Evolutionary conservation across 2,329 filamentous ascomycete species (phyloP).

Genomic region (Triangularia setosa): DNA sequence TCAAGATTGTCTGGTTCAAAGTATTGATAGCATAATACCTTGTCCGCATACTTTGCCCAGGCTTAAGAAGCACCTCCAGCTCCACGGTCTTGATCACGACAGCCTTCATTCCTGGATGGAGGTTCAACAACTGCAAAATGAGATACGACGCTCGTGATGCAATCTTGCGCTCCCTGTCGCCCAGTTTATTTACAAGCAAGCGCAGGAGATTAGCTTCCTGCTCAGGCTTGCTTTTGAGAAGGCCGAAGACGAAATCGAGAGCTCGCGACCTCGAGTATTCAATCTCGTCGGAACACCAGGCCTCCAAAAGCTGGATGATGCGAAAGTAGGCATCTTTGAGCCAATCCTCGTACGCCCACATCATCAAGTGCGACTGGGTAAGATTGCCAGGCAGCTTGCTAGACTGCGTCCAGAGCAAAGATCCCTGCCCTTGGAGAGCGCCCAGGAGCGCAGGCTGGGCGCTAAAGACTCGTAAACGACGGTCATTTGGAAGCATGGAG

Average conservation of each 20-base stretch:
- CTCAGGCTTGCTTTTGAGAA: slow-evolving; percentile 93
- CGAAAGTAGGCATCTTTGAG: slow-evolving; percentile 92
- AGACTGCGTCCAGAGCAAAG: slow-evolving; percentile 60
- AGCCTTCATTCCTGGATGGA: slow-evolving; percentile 89
- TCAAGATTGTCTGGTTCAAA: slow-evolving; percentile 92
- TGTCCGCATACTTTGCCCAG: slow-evolving; percentile 80
- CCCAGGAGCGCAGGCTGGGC: slow-evolving; percentile 73
- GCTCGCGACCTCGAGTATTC: slow-evolving; percentile 86
- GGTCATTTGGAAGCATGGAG: slow-evolving; percentile 74
- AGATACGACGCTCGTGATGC: slow-evolving; percentile 90
- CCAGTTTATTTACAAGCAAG: slow-evolving; percentile 91
- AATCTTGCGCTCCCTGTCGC: slow-evolving; percentile 93
- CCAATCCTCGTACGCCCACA: slow-evolving; percentile 94
- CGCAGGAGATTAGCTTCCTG: slow-evolving; percentile 92
- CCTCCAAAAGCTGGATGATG: slow-evolving; percentile 83
- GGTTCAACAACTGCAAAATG: slow-evolving; percentile 82
- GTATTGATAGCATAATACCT: slow-evolving; percentile 97
- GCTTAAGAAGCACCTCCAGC: slow-evolving; percentile 79
- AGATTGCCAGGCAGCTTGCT: slow-evolving; percentile 70
- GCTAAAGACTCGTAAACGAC: slow-evolving; percentile 75
- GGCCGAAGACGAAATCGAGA: slow-evolving; percentile 84
- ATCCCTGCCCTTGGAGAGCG: slow-evolving; percentile 60
- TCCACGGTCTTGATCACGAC: slow-evolving; percentile 83
- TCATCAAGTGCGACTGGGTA: slow-evolving; percentile 72
- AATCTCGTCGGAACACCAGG: slow-evolving; percentile 92